Percentiles rank a stretch among this genome's conserved stretches.
phyloP scores from a whole-genome alignment of 2,329 filamentous ascomycete genomes.

The Neofusicoccum parvum region DNA sequence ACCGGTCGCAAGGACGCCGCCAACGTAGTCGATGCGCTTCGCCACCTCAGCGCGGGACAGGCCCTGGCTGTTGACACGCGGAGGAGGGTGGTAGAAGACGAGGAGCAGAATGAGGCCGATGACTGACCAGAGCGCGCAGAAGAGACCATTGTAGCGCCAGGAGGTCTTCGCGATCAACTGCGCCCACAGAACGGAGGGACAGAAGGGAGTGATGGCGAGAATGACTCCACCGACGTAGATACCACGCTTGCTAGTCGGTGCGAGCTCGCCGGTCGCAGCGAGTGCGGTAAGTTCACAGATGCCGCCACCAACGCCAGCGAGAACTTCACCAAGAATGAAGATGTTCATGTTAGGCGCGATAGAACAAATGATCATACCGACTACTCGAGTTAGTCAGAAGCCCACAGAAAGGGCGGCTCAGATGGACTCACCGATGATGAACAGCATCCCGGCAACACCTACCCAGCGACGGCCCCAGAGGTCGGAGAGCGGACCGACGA shows the following conservation, averaged over 20 bases:
- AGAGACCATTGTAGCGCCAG: slow-evolving; percentile 60
- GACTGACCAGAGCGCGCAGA: slow-evolving; percentile 55
- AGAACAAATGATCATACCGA: slow-evolving; percentile 60
- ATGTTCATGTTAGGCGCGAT: slow-evolving; percentile 31
- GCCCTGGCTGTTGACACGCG: slow-evolving; percentile 46
- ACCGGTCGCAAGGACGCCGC: slow-evolving; percentile 32
- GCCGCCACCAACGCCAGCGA: slow-evolving; percentile 67
- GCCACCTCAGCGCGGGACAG: slow-evolving; percentile 33
- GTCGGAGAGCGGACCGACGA: slow-evolving; percentile 57
- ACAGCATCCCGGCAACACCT: slow-evolving; percentile 32
- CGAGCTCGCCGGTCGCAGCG: slow-evolving; percentile 68
- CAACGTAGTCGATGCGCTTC: slow-evolving; percentile 36
- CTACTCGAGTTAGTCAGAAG: slow-evolving; percentile 34
- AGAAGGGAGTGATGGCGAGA: slow-evolving; percentile 64
- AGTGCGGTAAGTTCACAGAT: slow-evolving; percentile 70
- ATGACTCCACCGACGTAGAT: slow-evolving; percentile 64
- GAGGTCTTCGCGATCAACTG: slow-evolving; percentile 56
- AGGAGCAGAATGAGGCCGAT: slow-evolving; percentile 53
- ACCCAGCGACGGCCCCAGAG: slow-evolving; percentile 37
- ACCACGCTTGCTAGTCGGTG: slow-evolving; percentile 65
- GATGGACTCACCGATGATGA: background rate
- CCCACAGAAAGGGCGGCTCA: slow-evolving; percentile 33
- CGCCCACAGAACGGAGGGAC: slow-evolving; percentile 63
- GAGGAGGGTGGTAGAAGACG: slow-evolving; percentile 56
- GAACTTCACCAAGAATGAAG: slow-evolving; percentile 46